A percentile compares a stretch with the other conserved stretches of the same genome.
Conservation (phyloP, 1,139 yeast genomes). For the Yamadazyma epiphylla region DNA sequence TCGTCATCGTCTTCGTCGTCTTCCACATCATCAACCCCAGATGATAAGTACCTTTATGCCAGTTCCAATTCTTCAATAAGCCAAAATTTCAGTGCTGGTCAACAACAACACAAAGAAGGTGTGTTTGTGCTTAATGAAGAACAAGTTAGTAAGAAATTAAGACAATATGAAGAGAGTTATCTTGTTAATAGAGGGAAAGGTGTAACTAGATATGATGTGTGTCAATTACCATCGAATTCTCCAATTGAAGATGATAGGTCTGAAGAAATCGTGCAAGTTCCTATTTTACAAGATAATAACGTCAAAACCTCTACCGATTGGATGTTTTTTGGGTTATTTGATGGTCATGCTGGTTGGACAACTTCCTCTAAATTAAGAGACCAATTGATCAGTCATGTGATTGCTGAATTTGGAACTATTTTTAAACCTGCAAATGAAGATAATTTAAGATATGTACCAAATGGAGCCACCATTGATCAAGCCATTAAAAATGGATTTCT, state of each 20-base stretch:
- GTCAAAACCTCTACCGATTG: slow-evolving; percentile 68
- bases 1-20: slow-evolving; percentile 4
- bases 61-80: slow-evolving; percentile 44
- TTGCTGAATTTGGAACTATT: slow-evolving; percentile 69
- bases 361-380: slow-evolving; percentile 84
- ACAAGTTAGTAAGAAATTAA: slow-evolving; percentile 67
- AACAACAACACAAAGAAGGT: slow-evolving; percentile 44
- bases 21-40: slow-evolving; percentile 7
- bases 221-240: slow-evolving; percentile 86
- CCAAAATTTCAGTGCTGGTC: slow-evolving; percentile 36
- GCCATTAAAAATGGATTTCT: slow-evolving; percentile 82
- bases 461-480: slow-evolving; percentile 65
- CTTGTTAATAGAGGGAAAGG: slow-evolving; percentile 82
- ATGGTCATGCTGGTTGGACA: slow-evolving; percentile 97
- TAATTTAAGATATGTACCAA: slow-evolving; percentile 52
- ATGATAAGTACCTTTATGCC: slow-evolving; percentile 32
- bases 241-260: slow-evolving; percentile 95
- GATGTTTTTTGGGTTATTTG: slow-evolving; percentile 94
- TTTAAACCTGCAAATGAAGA: slow-evolving; percentile 55
- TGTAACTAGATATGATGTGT: slow-evolving; percentile 84
- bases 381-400: slow-evolving; percentile 68
- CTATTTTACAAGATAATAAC: slow-evolving; percentile 54
- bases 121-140: slow-evolving; percentile 57
- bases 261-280: slow-evolving; percentile 82
- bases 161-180: slow-evolving; percentile 78